Base-by-base conservation (phyloP, 257 asterid species). In the Capsicum chinense region DNA sequence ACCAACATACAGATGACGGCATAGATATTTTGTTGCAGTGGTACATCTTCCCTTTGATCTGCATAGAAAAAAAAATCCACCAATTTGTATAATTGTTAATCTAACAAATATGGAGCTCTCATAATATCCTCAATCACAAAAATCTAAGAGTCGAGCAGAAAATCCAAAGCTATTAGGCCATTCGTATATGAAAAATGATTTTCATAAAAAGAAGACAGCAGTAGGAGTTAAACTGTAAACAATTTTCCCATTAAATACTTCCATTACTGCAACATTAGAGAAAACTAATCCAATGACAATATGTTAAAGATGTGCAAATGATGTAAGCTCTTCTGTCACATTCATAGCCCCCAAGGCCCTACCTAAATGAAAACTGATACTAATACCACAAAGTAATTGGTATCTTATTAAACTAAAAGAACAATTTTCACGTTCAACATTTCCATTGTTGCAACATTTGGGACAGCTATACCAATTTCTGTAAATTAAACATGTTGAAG, bases 1-100 rank as follows among this genome's bases (percentile, higher is more conserved):
- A 95, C 99, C 95, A 90, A 83, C 94, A 93, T 56, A 96, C 89
- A 70, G 99, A 93, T 66, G 98, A 94, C 83, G 94, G 92, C 98
- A 96, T 91, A 81, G 88, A 90, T 83, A 87, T 82, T 64, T 86
- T 79, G 71, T 84, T 52, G 79, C 89, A 66, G 83, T 59, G 52
- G 84, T 66, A 59, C 56, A 83, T 58, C 71, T 56, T 87, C 80
- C 87, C 86, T 82, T 58, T 90, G 81, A 86, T 84, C 99, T 94
- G 98, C 93, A 90, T 62, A 74, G 52, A 86, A 56, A 85, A 64
- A 35, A 59, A 58, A 48, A 83, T 39, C 19, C 56, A 56, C 78
- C 6, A 5, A 56, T 68, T 56, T 54, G 15, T 67, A 11, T 0
- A 76, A 63, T 67, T 48, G 9, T 33, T 44, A 19, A 50, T 19